These are phyloP conservation scores for Phoma herbarum DNA, from an alignment of 2,329 filamentous ascomycete genomes.

Conservation along the genomic window DNA sequence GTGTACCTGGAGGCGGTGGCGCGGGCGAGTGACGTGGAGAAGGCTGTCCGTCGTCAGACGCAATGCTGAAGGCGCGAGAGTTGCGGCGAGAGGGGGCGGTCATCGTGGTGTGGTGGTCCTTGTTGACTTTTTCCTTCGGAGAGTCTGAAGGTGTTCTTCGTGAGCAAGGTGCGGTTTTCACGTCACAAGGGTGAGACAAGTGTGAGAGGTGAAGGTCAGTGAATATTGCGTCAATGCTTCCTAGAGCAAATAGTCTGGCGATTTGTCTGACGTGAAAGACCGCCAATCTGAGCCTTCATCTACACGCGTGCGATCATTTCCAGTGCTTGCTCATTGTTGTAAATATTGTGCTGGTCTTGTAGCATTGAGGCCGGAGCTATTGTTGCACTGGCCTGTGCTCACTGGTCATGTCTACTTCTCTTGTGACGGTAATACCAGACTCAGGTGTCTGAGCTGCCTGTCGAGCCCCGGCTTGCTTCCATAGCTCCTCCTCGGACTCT, in stretches of 20 bases:
- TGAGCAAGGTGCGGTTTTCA: background rate
- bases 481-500: constrained; percentile 31
- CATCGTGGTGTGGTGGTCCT: background rate
- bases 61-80: constrained; percentile 17
- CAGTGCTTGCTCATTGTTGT: background rate
- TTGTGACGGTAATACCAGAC: constrained; percentile 3
- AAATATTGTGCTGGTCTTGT: background rate
- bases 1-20: background rate
- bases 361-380: too few relatives aligned
- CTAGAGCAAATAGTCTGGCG: background rate
- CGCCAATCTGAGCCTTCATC: background rate
- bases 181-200: too few relatives aligned
- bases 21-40: constrained; percentile 6
- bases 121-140: too few relatives aligned
- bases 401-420: constrained; percentile 1
- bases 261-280: background rate
- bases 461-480: constrained; percentile 8
- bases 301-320: too few relatives aligned
- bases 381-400: background rate
- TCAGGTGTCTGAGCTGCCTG: background rate
- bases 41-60: constrained; percentile 8
- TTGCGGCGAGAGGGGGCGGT: constrained; percentile 1
- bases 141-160: background rate
- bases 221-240: background rate
- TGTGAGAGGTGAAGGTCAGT: constrained; percentile 6